Evolutionary conservation across 495 filamentous ascomycete species (phyloP), one percentile per base, ranked within the genome.

Genomic region (Daldinia vernicosa): DNA sequence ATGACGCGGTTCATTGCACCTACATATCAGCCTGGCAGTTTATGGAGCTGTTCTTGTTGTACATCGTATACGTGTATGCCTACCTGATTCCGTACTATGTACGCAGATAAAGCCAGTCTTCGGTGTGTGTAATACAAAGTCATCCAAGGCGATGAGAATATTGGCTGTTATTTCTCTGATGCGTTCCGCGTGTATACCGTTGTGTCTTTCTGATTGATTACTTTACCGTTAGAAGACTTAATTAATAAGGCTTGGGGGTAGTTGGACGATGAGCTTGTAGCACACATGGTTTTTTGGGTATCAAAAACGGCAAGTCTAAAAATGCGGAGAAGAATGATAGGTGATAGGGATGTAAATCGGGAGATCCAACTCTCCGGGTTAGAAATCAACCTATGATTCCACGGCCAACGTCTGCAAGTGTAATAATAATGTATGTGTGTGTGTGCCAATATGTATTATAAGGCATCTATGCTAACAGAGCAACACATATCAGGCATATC

Each of bases 1-100:
- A 47, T 67, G 63, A 60, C 55, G 63, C 55, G 55, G 55, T 57
- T 53, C 11, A 45, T 67, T 24, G 55, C n/a, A 54, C 45, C 6
- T 51, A 39, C 30, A 33, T 62, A 33, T 47, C 17, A 43, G 57
- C 22, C n/a, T 35, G 12, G 33, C 43, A 22, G 19, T 24, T 22
- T 47, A 47, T 14, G 9, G 43, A 47, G 7, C 12, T 24, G 17
- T 47, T 47, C 43, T 12, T 22, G 43, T 24, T 12, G 9, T 12
- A 47, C 19, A 24, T 47, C 11, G 43, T 47, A 47, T 47, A 47
- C n/a, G 15, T 35, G 33, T 35, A 14, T 35, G 33, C 12, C 33
- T 35, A 35, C 33, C 33, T 14, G 33, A 35, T 35, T 35, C 33
- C 0, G 12, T 14, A 35, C 14, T 35, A 35, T 14, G 33, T 1